A percentile compares a stretch with the other conserved stretches of the same genome.
Evolutionary conservation across 2,329 filamentous ascomycete genomes (phyloP).

Genomic region (Aspergillus arachidicola): DNA sequence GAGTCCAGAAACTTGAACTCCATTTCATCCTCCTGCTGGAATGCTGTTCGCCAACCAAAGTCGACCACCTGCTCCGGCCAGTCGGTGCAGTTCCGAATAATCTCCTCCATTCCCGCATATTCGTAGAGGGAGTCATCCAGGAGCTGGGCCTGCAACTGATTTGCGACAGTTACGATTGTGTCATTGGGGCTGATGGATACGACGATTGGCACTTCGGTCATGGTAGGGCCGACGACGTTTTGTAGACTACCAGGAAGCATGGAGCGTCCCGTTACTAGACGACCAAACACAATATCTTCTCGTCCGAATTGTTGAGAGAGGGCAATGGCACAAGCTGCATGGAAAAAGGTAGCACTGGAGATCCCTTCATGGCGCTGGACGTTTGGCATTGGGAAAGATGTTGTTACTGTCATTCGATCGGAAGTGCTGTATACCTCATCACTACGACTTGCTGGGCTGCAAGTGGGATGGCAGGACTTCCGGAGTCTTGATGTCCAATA

Average conservation of each 20-base stretch:
- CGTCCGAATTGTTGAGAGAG: background rate
- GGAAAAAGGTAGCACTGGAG: background rate
- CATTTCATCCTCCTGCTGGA: background rate
- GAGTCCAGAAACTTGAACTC: background rate
- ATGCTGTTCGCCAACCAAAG: background rate
- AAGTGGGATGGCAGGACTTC: background rate
- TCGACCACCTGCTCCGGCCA: background rate
- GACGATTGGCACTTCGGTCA: background rate
- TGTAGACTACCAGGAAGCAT: background rate
- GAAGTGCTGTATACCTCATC: background rate
- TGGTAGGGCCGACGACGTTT: background rate
- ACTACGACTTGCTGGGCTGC: background rate
- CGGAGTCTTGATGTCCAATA: background rate
- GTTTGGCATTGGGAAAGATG: background rate
- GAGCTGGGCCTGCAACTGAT: background rate
- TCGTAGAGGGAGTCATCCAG: background rate
- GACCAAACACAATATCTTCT: background rate
- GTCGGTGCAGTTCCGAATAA: background rate
- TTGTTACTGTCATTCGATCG: background rate
- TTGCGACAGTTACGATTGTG: background rate
- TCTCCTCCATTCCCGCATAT: background rate
- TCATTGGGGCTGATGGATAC: background rate
- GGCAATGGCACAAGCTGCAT: background rate
- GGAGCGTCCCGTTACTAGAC: background rate
- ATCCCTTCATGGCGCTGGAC: background rate